These are phyloP conservation scores for Bruguiera sexangula DNA, from an alignment of 345 rosid genomes.

Conservation along the genomic window DNA sequence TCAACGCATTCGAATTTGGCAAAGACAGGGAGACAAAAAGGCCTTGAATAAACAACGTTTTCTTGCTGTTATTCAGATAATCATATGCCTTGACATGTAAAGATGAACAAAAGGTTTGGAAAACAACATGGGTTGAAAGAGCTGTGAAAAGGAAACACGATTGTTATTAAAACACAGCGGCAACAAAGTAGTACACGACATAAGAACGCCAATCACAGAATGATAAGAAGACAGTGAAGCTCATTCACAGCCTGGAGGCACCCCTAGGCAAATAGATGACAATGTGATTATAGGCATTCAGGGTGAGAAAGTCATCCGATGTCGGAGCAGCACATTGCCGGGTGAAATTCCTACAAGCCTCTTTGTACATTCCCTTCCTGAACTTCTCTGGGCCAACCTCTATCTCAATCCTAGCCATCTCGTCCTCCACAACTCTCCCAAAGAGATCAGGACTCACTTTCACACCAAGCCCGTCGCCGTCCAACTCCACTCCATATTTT, in stretches of 20 bases:
- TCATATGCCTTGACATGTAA: too few relatives aligned
- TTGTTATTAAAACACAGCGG: neutral
- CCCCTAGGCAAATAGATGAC: conserved; percentile 55
- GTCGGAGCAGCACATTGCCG: conserved; percentile 57
- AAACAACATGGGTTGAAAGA: neutral
- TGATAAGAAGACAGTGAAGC: neutral
- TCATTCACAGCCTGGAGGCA: conserved; percentile 48
- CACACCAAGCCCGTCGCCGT: conserved; percentile 77
- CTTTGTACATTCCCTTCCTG: conserved; percentile 63
- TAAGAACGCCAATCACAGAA: neutral
- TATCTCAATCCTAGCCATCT: conserved; percentile 75
- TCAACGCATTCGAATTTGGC: too few relatives aligned
- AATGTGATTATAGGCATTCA: conserved; percentile 63
- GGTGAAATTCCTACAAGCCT: conserved; percentile 70
- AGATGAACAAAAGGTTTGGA: too few relatives aligned
- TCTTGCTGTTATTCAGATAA: too few relatives aligned
- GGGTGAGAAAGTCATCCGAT: conserved; percentile 85
- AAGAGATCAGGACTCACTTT: conserved; percentile 59
- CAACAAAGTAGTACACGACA: neutral
- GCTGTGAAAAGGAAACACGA: neutral
- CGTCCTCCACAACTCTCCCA: conserved; percentile 81
- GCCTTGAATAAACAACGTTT: too few relatives aligned
- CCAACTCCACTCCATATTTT: conserved; percentile 65
- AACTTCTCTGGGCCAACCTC: conserved; percentile 86
- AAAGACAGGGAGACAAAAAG: too few relatives aligned